Conservation (phyloP, 2,329 filamentous ascomycete species). For the Immersiporthe knoxdaviesiana region DNA sequence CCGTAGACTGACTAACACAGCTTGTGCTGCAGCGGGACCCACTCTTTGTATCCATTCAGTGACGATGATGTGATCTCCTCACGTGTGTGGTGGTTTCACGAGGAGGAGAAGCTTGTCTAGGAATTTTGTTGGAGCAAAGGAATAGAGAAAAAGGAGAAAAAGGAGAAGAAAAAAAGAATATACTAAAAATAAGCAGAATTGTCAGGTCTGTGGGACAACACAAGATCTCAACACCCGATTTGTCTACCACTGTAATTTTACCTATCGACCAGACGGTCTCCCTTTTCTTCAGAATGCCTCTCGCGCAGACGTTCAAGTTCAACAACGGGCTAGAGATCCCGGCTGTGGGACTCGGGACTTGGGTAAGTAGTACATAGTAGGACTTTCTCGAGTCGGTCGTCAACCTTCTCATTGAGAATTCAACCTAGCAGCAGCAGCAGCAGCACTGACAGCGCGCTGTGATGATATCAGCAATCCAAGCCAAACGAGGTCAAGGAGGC, state of each 20-base stretch:
- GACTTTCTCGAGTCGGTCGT: too few species aligned
- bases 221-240: neutral
- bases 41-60: slow-evolving; percentile 2
- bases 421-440: too few species aligned
- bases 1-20: too few species aligned
- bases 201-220: neutral
- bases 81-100: neutral
- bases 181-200: neutral
- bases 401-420: too few species aligned
- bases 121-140: neutral
- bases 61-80: slow-evolving; percentile 12
- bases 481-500: slow-evolving; percentile 60
- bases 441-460: neutral
- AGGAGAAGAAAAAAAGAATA: neutral
- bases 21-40: neutral
- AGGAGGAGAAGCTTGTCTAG: neutral
- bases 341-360: slow-evolving; percentile 26
- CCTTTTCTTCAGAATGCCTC: slow-evolving; percentile 8
- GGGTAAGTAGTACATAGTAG: too few species aligned
- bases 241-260: neutral
- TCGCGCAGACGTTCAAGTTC: slow-evolving; percentile 24
- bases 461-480: slow-evolving; percentile 35
- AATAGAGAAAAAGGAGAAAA: neutral
- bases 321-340: slow-evolving; percentile 23
- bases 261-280: neutral